Evolutionary conservation across 2,329 filamentous ascomycete species (phyloP).

Genomic region (Apiospora marii): DNA sequence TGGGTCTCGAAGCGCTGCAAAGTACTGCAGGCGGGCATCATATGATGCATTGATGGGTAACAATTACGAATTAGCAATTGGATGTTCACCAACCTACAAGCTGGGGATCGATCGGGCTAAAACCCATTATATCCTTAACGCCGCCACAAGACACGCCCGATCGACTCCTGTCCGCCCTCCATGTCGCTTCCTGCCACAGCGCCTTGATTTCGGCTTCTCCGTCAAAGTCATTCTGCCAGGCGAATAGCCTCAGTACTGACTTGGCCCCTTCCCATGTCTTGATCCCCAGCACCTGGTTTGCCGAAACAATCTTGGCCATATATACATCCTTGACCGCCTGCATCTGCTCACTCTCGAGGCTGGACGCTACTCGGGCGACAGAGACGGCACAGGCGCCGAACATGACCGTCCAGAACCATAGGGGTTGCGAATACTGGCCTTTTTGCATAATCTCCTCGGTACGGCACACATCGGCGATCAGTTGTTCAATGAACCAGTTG

Average conservation of each 20-base stretch:
- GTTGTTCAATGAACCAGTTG: slow-evolving; percentile 55
- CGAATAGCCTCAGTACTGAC: slow-evolving; percentile 46
- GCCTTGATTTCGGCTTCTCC: slow-evolving; percentile 49
- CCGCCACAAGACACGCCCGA: slow-evolving; percentile 13
- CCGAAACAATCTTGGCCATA: slow-evolving; percentile 50
- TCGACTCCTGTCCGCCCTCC: slow-evolving; percentile 29
- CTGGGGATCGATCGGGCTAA: slow-evolving; percentile 17
- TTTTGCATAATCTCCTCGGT: slow-evolving; percentile 50
- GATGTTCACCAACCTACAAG: slow-evolving; percentile 22
- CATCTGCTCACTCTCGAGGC: slow-evolving; percentile 47
- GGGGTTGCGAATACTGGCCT: slow-evolving; percentile 50
- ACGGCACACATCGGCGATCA: slow-evolving; percentile 52
- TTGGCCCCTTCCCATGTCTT: slow-evolving; percentile 50
- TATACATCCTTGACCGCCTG: slow-evolving; percentile 48
- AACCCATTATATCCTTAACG: not conserved
- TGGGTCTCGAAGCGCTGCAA: not conserved
- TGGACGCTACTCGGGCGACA: slow-evolving; percentile 46
- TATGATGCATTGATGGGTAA: not conserved
- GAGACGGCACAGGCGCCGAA: slow-evolving; percentile 53
- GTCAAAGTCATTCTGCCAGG: slow-evolving; percentile 50
- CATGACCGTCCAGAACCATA: slow-evolving; percentile 57
- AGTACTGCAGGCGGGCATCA: not conserved
- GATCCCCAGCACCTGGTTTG: slow-evolving; percentile 47
- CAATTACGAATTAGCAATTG: not conserved
- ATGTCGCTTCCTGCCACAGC: slow-evolving; percentile 52